phyloP scores from a whole-genome alignment of 352 stramenopile genomes.

The Phytophthora pini region DNA sequence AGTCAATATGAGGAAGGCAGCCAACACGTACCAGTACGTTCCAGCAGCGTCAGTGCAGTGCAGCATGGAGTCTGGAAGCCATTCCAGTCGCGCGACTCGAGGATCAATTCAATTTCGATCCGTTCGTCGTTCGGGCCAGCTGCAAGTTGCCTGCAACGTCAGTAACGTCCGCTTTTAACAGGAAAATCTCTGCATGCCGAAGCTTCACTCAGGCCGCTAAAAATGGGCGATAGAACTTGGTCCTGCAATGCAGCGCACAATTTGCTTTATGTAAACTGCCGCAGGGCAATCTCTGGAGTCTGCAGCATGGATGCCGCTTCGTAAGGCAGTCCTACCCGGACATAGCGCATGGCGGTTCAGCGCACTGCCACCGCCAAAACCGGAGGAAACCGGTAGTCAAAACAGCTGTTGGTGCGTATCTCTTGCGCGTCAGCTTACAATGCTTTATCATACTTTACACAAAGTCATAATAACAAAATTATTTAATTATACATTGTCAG shows the following conservation, averaged over 20 bases:
- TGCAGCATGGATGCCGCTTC: slow-evolving; percentile 14
- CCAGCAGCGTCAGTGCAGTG: no score
- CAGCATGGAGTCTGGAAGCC: no score
- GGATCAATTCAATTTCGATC: no score
- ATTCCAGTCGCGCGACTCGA: no score
- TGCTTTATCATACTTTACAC: not conserved
- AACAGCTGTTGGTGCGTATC: not conserved
- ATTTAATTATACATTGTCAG: no score
- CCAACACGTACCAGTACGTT: no score
- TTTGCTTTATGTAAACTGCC: not conserved
- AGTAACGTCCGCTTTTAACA: not conserved
- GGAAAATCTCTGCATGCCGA: no score
- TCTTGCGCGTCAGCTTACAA: not conserved
- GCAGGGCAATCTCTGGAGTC: not conserved
- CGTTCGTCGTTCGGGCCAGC: no score
- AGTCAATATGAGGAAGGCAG: no score
- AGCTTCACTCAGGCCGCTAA: no score
- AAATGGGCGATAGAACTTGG: not conserved
- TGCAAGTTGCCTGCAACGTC: not conserved
- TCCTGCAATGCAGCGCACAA: not conserved
- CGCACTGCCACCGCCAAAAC: not conserved
- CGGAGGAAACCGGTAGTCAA: not conserved
- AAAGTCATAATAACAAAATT: not conserved
- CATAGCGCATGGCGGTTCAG: slow-evolving; percentile 1
- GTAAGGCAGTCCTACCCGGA: slow-evolving; percentile 13